phyloP scores from a whole-genome alignment of 176 grass and related monocot species.

The Zizania latifolia region DNA sequence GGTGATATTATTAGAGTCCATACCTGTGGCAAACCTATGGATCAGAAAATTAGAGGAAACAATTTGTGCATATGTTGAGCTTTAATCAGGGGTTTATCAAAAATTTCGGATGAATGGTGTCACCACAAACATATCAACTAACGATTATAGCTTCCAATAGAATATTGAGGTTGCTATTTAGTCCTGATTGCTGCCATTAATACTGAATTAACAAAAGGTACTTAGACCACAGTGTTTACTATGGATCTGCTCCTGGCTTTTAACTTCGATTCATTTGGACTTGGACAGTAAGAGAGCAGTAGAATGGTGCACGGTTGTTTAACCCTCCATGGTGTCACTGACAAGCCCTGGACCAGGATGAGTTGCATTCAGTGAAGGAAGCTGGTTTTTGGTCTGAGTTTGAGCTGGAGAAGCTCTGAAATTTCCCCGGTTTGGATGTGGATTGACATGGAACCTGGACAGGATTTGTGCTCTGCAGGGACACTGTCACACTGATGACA shows the following conservation, averaged over 20 bases:
- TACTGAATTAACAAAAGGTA: too few species aligned
- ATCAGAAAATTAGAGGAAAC: background rate
- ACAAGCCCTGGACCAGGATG: background rate
- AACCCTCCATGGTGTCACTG: background rate
- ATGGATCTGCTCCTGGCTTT: too few species aligned
- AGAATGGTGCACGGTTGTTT: background rate
- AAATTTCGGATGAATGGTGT: too few species aligned
- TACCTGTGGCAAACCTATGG: background rate
- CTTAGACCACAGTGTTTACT: too few species aligned
- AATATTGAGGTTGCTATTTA: too few species aligned
- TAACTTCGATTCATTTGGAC: background rate
- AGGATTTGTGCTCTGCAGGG: background rate
- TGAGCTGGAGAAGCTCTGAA: slow-evolving; percentile 8
- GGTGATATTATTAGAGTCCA: background rate
- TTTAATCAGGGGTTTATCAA: too few species aligned
- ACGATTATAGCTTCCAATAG: too few species aligned
- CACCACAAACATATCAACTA: too few species aligned
- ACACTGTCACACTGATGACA: too few species aligned
- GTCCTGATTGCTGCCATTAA: too few species aligned
- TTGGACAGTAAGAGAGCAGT: background rate
- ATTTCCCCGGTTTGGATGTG: slow-evolving; percentile 10
- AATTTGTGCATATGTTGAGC: background rate
- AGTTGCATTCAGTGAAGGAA: background rate
- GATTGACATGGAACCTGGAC: slow-evolving; percentile 25
- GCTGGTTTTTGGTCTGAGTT: background rate